Evolutionary conservation across 2,329 filamentous ascomycete species (phyloP).

Genomic region (Aspergillus intermedius): DNA sequence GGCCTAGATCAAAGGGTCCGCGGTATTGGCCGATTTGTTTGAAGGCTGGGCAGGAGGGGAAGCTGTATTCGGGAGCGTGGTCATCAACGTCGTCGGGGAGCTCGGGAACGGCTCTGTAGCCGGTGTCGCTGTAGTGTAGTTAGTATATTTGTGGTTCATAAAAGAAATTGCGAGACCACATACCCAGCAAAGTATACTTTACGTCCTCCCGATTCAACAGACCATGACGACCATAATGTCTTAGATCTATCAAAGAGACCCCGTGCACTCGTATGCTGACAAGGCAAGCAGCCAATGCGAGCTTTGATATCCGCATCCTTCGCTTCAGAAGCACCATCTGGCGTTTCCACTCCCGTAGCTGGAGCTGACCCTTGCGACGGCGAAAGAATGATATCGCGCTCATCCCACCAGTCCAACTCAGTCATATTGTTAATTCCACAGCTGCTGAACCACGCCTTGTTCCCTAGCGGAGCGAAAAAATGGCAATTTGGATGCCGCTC

Average conservation of each 20-base stretch:
- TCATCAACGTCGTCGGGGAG: constrained; percentile 61
- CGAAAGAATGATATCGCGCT: constrained; percentile 63
- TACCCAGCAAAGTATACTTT: constrained; percentile 77
- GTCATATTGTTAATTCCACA: constrained; percentile 69
- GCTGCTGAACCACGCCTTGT: constrained; percentile 72
- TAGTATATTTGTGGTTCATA: constrained; percentile 14
- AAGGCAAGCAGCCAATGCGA: constrained; percentile 69
- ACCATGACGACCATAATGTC: constrained; percentile 88
- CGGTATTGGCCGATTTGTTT: constrained; percentile 70
- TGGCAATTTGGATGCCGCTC: constrained; percentile 68
- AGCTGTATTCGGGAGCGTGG: constrained; percentile 59
- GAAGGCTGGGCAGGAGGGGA: constrained; percentile 77
- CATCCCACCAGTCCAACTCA: constrained; percentile 94
- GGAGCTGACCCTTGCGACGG: constrained; percentile 21
- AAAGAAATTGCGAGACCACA: constrained; percentile 7
- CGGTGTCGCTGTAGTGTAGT: constrained; percentile 63
- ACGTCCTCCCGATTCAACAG: constrained; percentile 62
- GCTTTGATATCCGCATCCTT: constrained; percentile 54
- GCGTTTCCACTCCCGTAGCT: constrained; percentile 19
- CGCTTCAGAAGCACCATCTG: constrained; percentile 14
- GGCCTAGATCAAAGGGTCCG: constrained; percentile 81
- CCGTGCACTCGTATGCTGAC: constrained; percentile 73
- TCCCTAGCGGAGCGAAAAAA: constrained; percentile 80
- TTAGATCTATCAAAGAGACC: constrained; percentile 61
- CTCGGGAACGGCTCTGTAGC: constrained; percentile 71